These are phyloP conservation scores for Aegilops umbellulata DNA, from an alignment of 176 grass and related monocot species.

Conservation along the genomic window DNA sequence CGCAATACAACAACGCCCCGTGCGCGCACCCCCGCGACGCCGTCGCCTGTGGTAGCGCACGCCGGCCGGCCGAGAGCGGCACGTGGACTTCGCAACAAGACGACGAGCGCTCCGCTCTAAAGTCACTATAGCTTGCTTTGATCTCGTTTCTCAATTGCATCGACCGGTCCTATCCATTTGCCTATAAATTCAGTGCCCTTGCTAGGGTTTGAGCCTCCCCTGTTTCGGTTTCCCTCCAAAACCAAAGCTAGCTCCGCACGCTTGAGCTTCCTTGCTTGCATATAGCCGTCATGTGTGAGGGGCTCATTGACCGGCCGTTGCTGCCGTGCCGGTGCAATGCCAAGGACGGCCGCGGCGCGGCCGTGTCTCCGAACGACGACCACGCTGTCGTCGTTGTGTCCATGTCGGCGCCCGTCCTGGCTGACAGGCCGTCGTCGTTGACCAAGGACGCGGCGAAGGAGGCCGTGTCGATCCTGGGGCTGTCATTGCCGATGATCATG, in stretches of 20 bases:
- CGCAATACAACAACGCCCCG: conserved; percentile 29
- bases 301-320: background rate
- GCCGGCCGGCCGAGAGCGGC: conserved; percentile 38
- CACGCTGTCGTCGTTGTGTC: background rate
- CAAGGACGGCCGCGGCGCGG: background rate
- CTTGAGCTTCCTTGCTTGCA: background rate
- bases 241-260: background rate
- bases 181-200: conserved; percentile 17
- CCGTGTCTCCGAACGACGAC: conserved; percentile 9
- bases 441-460: conserved; percentile 22
- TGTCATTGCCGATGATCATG: conserved; percentile 81
- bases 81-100: background rate
- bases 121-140: background rate
- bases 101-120: conserved; percentile 24
- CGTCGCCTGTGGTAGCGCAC: background rate
- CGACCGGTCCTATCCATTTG: conserved; percentile 31
- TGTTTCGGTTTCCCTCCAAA: conserved; percentile 38
- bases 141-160: conserved; percentile 32
- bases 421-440: conserved; percentile 23
- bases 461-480: conserved; percentile 17
- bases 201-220: conserved; percentile 11
- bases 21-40: conserved; percentile 9
- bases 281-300: conserved; percentile 45
- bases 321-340: conserved; percentile 33
- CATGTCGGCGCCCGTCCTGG: conserved; percentile 3